Conservation (phyloP, 2,329 filamentous ascomycete species). For the Dactylellina parvicollis region DNA sequence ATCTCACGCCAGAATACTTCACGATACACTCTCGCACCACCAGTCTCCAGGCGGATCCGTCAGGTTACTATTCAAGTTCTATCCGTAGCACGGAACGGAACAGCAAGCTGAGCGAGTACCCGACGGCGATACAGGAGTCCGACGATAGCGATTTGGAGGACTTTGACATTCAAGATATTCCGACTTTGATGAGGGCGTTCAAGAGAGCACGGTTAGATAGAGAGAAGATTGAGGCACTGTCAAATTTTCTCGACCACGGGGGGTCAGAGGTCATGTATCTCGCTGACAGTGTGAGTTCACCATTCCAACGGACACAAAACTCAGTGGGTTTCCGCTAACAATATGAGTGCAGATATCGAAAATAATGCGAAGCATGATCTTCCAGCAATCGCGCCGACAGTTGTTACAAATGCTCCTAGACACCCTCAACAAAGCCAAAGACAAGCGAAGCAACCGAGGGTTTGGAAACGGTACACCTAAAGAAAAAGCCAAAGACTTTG, state of each 20-base stretch:
- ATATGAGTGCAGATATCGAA: slow-evolving; percentile 72
- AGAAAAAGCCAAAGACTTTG: slow-evolving; percentile 61
- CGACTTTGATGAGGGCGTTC: slow-evolving; percentile 74
- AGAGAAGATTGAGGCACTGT: slow-evolving; percentile 86
- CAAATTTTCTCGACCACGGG: slow-evolving; percentile 81
- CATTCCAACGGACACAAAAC: not conserved
- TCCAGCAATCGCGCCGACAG: slow-evolving; percentile 84
- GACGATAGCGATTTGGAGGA: slow-evolving; percentile 66
- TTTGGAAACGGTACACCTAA: slow-evolving; percentile 58
- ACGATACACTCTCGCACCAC: slow-evolving; percentile 70
- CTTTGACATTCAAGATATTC: slow-evolving; percentile 71
- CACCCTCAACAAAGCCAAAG: slow-evolving; percentile 64
- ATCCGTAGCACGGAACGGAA: slow-evolving; percentile 51
- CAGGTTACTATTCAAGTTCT: slow-evolving; percentile 44
- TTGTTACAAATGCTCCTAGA: slow-evolving; percentile 76
- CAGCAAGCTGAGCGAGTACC: slow-evolving; percentile 35
- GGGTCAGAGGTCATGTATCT: slow-evolving; percentile 80
- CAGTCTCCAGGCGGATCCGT: slow-evolving; percentile 60
- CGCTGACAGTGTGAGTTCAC: slow-evolving; percentile 67
- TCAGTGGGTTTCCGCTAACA: not conserved
- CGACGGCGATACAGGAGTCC: slow-evolving; percentile 56
- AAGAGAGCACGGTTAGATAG: slow-evolving; percentile 81
- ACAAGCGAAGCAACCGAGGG: slow-evolving; percentile 48
- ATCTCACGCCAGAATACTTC: slow-evolving; percentile 82
- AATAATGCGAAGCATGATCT: slow-evolving; percentile 86